Evolutionary conservation across 768 basidiomycete genomes (phyloP), one percentile per base, ranked within the genome.

Genomic region (Suillus plorans): DNA sequence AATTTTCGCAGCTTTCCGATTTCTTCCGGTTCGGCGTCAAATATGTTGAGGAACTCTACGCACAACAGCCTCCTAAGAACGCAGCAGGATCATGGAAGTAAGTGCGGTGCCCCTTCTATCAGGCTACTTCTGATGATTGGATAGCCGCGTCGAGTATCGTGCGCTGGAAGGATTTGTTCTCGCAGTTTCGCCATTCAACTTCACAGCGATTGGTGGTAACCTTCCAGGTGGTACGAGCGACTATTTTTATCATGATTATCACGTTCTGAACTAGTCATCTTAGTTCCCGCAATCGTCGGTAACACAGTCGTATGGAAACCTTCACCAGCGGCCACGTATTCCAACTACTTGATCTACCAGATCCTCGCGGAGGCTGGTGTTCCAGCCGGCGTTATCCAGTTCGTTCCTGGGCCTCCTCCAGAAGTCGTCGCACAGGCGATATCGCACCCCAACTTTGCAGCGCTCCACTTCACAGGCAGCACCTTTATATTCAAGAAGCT

Each of bases 281-380:
- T 71, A 86, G 95, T 86, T 36, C 97, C 97, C 42, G 96, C 94
- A 1, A 81, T 99, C 66, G 91, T 97, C 39, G 97, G 97, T 55
- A 99, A 99, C 75, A 93, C 94, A 61, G 86, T 90, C 61, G 81
- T 99, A 65, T 99, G 97, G 97, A 99, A 99, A 74, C 97, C 97
- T 7, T 95, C 97, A 0, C 97, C 97, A 10, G 90, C 89, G 25
- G 95, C 97, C 34, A 93, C 92, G 14, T 97, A 96, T 81, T 90
- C 97, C 63, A 97, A 96, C 81, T 99, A 95, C 81, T 77, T 99
- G 70, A 79, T 95, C 50, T 86, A 96, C 80, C 88, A 96, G 80
- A 90, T 99, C 72, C 85, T 99, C 67, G 82, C 87, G 61, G 97
- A 99, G 77, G 96, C 97, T 1, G 97, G 97, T 65, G 81, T 99